Base-by-base conservation (phyloP, 306 rosid genomes). In the Canavalia ensiformis region DNA sequence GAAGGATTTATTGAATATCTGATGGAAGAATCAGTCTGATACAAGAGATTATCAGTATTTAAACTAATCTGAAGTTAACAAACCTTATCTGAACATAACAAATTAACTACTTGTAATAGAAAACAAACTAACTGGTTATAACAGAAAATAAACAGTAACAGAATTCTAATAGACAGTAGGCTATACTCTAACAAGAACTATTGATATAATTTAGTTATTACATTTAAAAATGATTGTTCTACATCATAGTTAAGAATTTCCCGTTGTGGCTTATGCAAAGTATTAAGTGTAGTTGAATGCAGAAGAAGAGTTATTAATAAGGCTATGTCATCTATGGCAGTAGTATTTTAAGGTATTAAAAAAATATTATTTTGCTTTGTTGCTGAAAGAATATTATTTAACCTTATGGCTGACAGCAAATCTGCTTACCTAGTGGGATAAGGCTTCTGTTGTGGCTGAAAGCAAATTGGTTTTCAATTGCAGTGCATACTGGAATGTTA, bases 401-500 rank as follows among this genome's bases (percentile, higher is more conserved):
- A 18, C 25, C 25, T 18, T 18, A 18, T 18, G 25, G 25, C 25
- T 18, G 25, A 18, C 25, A 18, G 25, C 25, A 18, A 18, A 18
- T 18, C 0, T 18, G 0, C 25, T 18, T 18, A 18, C 25, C 25
- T 18, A 18, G 25, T 18, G 25, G 25, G 25, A 18, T 18, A 18
- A 18, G 25, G 25, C 25, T 18, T 18, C 25, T 18, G 25, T 18
- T 29, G 57, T 39, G 49, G 37, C 55, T 57, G 41, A 37, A 37
- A 37, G 41, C 41, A 37, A 37, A 4, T 37, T 37, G 4, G 41
- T 37, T 37, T 37, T 37, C 41, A 4, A 37, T 77, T 62, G 74
- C 71, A 65, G 71, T 29, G 13, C 33, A 58, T 76, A 73, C 67
- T 84, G 77, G 69, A 77, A 56, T 77, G 65, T 62, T 37, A 68